A percentile compares a stretch with the other conserved stretches of the same genome.
phyloP scores from a whole-genome alignment of 306 rosid genomes.

The Quercus robur region DNA sequence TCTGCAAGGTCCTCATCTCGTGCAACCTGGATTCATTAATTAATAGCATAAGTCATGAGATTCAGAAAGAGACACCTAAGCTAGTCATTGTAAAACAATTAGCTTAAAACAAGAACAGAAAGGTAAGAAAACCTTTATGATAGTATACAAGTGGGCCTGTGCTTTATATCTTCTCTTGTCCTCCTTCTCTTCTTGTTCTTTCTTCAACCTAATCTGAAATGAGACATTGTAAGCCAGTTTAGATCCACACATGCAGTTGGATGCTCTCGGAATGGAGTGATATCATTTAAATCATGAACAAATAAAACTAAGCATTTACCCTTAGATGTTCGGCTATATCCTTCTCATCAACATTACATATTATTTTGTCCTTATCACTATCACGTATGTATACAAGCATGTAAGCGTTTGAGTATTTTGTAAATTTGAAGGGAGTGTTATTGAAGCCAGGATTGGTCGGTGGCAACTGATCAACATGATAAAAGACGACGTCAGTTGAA shows the following conservation, averaged over 20 bases:
- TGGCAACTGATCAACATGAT: constrained; percentile 57
- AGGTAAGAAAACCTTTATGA: constrained; percentile 56
- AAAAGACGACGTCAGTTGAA: constrained; percentile 11
- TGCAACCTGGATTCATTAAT: constrained; percentile 60
- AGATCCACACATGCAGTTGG: constrained; percentile 7
- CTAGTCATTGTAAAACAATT: constrained; percentile 1
- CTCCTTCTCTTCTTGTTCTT: constrained; percentile 89
- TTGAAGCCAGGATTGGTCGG: constrained; percentile 87
- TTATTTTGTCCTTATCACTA: constrained; percentile 82
- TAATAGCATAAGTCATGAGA: neutral
- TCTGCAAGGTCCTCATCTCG: constrained; percentile 73
- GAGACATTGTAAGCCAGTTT: constrained; percentile 7
- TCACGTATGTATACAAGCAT: constrained; percentile 97
- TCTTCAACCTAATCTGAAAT: constrained; percentile 74
- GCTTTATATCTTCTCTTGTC: constrained; percentile 80
- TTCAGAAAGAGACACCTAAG: neutral
- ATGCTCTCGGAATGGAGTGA: neutral
- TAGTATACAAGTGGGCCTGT: constrained; percentile 85
- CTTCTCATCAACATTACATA: constrained; percentile 83
- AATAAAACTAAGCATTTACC: constrained; percentile 41
- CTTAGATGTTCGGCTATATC: constrained; percentile 84
- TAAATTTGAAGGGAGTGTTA: constrained; percentile 81
- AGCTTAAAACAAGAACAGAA: neutral
- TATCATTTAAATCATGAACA: neutral
- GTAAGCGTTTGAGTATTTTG: constrained; percentile 88